Percentiles rank a stretch among this genome's conserved stretches.
These are phyloP conservation scores for Cadophora sp. DNA, from an alignment of 2,329 filamentous ascomycete genomes.

Conservation along the genomic window DNA sequence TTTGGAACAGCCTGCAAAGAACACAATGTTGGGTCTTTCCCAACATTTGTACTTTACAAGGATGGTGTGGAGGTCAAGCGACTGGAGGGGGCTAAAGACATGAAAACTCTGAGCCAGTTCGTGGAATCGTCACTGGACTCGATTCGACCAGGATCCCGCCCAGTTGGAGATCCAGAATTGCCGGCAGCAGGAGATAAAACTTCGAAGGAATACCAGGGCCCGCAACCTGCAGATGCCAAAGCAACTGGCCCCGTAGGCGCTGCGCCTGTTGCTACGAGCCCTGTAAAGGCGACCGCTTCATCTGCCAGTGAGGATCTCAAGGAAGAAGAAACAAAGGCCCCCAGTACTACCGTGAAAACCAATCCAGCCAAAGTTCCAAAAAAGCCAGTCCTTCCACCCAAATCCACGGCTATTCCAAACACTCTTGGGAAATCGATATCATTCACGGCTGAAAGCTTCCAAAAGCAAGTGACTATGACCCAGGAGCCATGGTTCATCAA, in stretches of 20 bases:
- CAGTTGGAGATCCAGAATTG: constrained; percentile 59
- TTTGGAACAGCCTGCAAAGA: constrained; percentile 79
- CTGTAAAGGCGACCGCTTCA: constrained; percentile 32
- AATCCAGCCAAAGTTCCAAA: constrained; percentile 47
- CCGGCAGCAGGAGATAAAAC: constrained; percentile 72
- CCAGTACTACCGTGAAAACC: constrained; percentile 32
- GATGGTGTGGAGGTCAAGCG: constrained; percentile 72
- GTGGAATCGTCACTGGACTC: constrained; percentile 80
- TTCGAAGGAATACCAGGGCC: constrained; percentile 35
- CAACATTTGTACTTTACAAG: constrained; percentile 81
- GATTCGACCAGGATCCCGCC: constrained; percentile 81
- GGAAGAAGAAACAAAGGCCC: constrained; percentile 26
- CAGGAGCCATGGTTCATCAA: constrained; percentile 98
- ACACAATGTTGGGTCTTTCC: constrained; percentile 73
- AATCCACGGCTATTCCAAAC: constrained; percentile 69
- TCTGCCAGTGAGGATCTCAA: constrained; percentile 37
- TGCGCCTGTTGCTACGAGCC: constrained; percentile 10
- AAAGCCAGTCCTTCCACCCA: constrained; percentile 55
- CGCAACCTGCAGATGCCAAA: constrained; percentile 40
- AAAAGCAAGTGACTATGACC: constrained; percentile 82
- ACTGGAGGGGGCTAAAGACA: constrained; percentile 70
- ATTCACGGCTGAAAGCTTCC: constrained; percentile 85
- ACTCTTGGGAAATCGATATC: constrained; percentile 75
- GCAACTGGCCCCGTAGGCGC: constrained; percentile 43
- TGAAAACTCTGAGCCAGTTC: constrained; percentile 69